Percentiles rank a stretch among this genome's conserved stretches.
Conservation (phyloP, 768 basidiomycete species). For the Gymnopilus junonius region DNA sequence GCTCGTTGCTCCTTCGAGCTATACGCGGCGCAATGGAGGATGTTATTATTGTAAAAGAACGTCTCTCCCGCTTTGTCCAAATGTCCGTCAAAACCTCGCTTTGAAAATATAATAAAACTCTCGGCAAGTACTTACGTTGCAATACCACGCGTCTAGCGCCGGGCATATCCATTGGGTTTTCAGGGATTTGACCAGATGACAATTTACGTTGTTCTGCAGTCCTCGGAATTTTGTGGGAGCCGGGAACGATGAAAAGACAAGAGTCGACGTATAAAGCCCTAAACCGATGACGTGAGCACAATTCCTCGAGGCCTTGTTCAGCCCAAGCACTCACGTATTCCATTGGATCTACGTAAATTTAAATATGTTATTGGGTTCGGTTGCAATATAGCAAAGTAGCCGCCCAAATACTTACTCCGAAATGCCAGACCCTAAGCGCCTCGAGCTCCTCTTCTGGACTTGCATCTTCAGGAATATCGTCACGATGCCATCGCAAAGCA, state of each 20-base stretch:
- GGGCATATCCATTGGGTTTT: slow-evolving; percentile 71
- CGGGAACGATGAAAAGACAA: slow-evolving; percentile 74
- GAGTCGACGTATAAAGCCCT: slow-evolving; percentile 72
- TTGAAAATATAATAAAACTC: background rate
- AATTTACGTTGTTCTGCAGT: slow-evolving; percentile 60
- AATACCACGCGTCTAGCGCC: slow-evolving; percentile 60
- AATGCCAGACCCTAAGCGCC: slow-evolving; percentile 62
- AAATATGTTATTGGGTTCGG: background rate
- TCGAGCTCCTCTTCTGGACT: slow-evolving; percentile 60
- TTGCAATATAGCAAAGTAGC: background rate
- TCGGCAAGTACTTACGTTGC: slow-evolving; percentile 51
- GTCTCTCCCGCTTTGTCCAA: slow-evolving; percentile 65
- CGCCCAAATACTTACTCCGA: slow-evolving; percentile 54
- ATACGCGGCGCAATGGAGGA: slow-evolving; percentile 77
- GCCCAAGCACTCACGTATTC: slow-evolving; percentile 63
- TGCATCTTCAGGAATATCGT: slow-evolving; percentile 67
- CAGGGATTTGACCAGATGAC: slow-evolving; percentile 55
- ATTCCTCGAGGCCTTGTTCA: background rate
- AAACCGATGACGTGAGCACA: background rate
- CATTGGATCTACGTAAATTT: slow-evolving; percentile 66
- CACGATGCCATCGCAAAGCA: slow-evolving; percentile 80
- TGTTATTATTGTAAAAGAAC: slow-evolving; percentile 82
- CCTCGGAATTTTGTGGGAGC: slow-evolving; percentile 62
- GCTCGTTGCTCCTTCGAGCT: slow-evolving; percentile 50
- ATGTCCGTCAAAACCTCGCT: background rate